These are phyloP conservation scores for Tylopilus plumbeoviolaceoides DNA, from an alignment of 768 basidiomycete species.

Conservation along the genomic window DNA sequence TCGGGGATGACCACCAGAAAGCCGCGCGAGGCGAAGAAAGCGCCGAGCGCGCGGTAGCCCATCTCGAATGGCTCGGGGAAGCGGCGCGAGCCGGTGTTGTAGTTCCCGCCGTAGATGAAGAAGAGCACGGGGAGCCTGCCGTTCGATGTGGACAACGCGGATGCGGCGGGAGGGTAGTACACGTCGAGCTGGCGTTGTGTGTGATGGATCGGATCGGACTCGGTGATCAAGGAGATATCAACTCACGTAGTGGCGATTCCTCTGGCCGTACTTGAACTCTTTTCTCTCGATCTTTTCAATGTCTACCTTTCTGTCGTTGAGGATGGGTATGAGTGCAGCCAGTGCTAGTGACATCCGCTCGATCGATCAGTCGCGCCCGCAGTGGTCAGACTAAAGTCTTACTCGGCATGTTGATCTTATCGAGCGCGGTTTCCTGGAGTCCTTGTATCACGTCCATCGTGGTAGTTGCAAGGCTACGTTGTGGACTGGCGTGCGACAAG, in stretches of 20 bases:
- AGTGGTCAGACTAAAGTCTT: too few relatives aligned
- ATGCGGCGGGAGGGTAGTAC: slow-evolving; percentile 48
- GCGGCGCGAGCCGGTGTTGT: slow-evolving; percentile 46
- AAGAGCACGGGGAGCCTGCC: slow-evolving; percentile 49
- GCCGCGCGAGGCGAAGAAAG: slow-evolving; percentile 58
- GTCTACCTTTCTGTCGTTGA: slow-evolving; percentile 43
- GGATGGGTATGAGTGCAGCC: slow-evolving; percentile 44
- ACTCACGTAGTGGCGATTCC: slow-evolving; percentile 38
- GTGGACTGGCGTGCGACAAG: not conserved
- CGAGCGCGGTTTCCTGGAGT: slow-evolving; percentile 29
- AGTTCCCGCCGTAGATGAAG: slow-evolving; percentile 68
- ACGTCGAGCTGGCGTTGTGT: slow-evolving; percentile 54
- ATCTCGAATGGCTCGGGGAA: slow-evolving; percentile 46
- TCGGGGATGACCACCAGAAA: slow-evolving; percentile 65
- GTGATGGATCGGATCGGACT: not conserved
- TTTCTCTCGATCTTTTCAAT: slow-evolving; percentile 48
- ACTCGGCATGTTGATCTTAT: slow-evolving; percentile 35
- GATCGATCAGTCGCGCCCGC: slow-evolving; percentile 9
- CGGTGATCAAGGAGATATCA: not conserved
- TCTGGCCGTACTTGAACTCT: slow-evolving; percentile 53
- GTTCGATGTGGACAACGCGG: slow-evolving; percentile 19
- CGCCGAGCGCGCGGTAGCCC: slow-evolving; percentile 51
- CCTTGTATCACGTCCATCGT: slow-evolving; percentile 36
- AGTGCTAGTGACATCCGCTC: slow-evolving; percentile 35
- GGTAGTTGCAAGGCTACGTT: not conserved